Evolutionary conservation across 1,284 basidiomycete genomes (phyloP).

Genomic region (Austroboletus niveus): DNA sequence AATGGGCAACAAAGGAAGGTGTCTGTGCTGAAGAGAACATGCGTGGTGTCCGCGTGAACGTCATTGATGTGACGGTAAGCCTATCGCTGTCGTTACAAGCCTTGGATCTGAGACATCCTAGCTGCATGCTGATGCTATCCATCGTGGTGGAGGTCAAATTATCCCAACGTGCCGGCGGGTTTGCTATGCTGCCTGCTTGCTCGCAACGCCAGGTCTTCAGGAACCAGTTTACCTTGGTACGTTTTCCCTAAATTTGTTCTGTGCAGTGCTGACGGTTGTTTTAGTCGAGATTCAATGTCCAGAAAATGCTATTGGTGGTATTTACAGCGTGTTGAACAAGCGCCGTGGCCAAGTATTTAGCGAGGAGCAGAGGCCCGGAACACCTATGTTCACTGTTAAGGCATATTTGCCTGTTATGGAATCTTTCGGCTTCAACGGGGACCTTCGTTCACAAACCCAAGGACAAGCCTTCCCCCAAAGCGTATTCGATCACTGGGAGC

Average conservation of each 20-base stretch:
- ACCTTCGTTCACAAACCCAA: constrained; percentile 87
- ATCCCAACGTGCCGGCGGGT: constrained; percentile 97
- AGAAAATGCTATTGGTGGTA: constrained; percentile 97
- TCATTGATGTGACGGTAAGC: constrained; percentile 91
- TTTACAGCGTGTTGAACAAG: constrained; percentile 95
- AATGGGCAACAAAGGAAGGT: constrained; percentile 99
- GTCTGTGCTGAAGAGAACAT: constrained; percentile 97
- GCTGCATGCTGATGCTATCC: constrained; percentile 98
- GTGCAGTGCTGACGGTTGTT: constrained; percentile 13
- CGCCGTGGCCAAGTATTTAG: constrained; percentile 98
- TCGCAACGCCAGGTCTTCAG: constrained; percentile 90
- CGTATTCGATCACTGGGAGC: constrained; percentile 93
- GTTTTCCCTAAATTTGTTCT: constrained; percentile 10
- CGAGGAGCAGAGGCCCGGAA: constrained; percentile 96
- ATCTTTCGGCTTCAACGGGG: constrained; percentile 99
- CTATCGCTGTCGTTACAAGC: background rate
- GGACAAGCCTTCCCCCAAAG: constrained; percentile 98
- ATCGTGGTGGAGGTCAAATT: constrained; percentile 98
- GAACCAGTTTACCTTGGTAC: constrained; percentile 94
- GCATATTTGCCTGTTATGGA: constrained; percentile 96
- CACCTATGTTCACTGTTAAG: constrained; percentile 99
- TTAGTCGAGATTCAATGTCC: constrained; percentile 97
- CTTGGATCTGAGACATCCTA: constrained; percentile 30
- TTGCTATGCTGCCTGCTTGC: constrained; percentile 92
- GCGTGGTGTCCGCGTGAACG: constrained; percentile 97